Evolutionary conservation across 2,329 filamentous ascomycete species (phyloP), one percentile per base, ranked within the genome.

Genomic region (Zymoseptoria crescenta): DNA sequence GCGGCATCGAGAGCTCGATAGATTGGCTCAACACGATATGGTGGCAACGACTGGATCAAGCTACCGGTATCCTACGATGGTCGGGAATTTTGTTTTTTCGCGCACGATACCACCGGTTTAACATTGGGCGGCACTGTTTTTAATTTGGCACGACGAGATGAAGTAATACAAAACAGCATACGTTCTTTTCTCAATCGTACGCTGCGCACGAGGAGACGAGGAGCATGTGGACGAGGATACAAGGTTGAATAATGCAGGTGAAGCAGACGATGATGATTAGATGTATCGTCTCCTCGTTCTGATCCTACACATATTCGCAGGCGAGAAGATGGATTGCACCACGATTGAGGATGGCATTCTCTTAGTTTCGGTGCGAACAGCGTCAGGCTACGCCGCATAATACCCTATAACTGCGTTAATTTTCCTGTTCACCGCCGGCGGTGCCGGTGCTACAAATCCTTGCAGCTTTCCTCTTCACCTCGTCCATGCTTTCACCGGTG

Each of bases 1-100:
- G 61, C 59, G 41, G 56, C 59, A 13, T 57, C 63, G 20, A 55
- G 62, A 58, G 59, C 57, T 55, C 63, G 63, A 60, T 66, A 56
- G 57, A 29, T 27, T 27, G 35, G 24, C 24, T 24, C 4, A 45
- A 45, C 35, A 45, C 35, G 35, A 45, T 7, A 16, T 45, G 35
- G 35, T 16, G 35, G 13, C 35, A 16, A n/a, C 35, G n/a, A 45
- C 35, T 13, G 35, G 35, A 45, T 45, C 35, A n/a, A 16, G 13
- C 6, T 45, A 13, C 35, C 35, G 13, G 16, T 16, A 16, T 13
- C 13, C n/a, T 45, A 16, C 13, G 35, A 45, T n/a, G 35, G n/a
- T 45, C 16, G 35, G 35, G 35, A 5, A n/a, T n/a, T n/a, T 45
- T 13, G 35, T 4, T 45, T 45, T 45, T 45, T 45, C 16, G n/a